Conservation (phyloP, 768 basidiomycete species). For the Tricholoma sp. region DNA sequence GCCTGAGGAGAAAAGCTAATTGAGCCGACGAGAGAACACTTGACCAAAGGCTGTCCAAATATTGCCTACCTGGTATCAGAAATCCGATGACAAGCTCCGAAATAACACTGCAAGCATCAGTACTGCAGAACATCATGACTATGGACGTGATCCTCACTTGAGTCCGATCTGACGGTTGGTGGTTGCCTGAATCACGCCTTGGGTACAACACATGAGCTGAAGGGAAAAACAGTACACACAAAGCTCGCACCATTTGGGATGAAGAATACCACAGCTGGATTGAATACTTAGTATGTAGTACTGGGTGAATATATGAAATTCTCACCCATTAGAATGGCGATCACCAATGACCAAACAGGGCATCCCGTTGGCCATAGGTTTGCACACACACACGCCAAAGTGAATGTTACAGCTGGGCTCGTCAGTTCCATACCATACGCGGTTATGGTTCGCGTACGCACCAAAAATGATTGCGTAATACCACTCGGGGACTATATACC, state of each 20-base stretch:
- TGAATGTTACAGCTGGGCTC: slow-evolving; percentile 43
- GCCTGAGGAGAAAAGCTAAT: slow-evolving; percentile 37
- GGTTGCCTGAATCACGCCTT: slow-evolving; percentile 70
- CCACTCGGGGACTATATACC: slow-evolving; percentile 51
- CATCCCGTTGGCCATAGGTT: slow-evolving; percentile 63
- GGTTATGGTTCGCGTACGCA: slow-evolving; percentile 10
- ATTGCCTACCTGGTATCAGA: slow-evolving; percentile 33
- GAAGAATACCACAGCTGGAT: slow-evolving; percentile 48
- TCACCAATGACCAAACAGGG: slow-evolving; percentile 62
- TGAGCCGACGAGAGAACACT: background rate
- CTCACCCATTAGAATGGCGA: slow-evolving; percentile 44
- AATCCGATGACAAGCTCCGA: slow-evolving; percentile 72
- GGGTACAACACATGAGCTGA: background rate
- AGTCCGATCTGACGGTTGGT: slow-evolving; percentile 72
- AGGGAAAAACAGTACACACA: background rate
- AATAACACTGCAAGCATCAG: slow-evolving; percentile 42
- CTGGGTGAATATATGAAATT: slow-evolving; percentile 1
- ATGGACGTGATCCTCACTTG: slow-evolving; percentile 26
- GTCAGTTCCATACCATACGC: background rate
- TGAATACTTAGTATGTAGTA: background rate
- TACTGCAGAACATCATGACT: background rate
- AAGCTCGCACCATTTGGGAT: slow-evolving; percentile 58
- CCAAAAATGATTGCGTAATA: slow-evolving; percentile 53
- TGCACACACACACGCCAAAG: slow-evolving; percentile 57
- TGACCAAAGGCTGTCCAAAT: background rate